These are phyloP conservation scores for Mallotus repandus DNA, from an alignment of 441 rosid genomes.

Conservation along the genomic window DNA sequence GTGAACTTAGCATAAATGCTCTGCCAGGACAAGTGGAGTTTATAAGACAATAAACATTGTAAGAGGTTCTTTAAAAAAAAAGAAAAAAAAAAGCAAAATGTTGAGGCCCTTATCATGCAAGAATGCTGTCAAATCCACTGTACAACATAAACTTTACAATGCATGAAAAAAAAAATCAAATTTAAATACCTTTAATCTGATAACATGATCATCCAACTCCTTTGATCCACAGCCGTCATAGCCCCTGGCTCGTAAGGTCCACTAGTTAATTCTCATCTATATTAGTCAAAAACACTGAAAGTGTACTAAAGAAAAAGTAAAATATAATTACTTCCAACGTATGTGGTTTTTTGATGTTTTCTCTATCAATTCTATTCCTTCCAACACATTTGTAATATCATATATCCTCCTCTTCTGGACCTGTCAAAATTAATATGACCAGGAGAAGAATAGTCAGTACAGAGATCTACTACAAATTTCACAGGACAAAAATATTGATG, in stretches of 20 bases:
- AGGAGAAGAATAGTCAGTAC: constrained; percentile 17
- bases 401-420: constrained; percentile 91
- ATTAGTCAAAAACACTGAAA: background rate
- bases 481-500: background rate
- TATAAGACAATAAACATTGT: background rate
- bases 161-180: constrained; percentile 6
- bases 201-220: constrained; percentile 43
- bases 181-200: constrained; percentile 47
- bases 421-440: constrained; percentile 35
- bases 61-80: background rate
- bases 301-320: constrained; percentile 9
- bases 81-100: background rate
- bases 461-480: background rate
- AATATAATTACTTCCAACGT: constrained; percentile 64
- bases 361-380: constrained; percentile 81
- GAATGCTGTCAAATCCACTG: background rate
- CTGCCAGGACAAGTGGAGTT: background rate
- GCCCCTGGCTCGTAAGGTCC: constrained; percentile 48
- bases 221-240: constrained; percentile 44
- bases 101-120: background rate
- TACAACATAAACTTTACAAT: background rate
- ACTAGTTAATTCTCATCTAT: constrained; percentile 24
- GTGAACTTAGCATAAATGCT: constrained; percentile 8
- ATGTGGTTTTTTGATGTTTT: constrained; percentile 83
- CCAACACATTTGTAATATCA: constrained; percentile 89